phyloP scores from a whole-genome alignment of 805 yeast genomes.

The Tetrapisispora arboricola region DNA sequence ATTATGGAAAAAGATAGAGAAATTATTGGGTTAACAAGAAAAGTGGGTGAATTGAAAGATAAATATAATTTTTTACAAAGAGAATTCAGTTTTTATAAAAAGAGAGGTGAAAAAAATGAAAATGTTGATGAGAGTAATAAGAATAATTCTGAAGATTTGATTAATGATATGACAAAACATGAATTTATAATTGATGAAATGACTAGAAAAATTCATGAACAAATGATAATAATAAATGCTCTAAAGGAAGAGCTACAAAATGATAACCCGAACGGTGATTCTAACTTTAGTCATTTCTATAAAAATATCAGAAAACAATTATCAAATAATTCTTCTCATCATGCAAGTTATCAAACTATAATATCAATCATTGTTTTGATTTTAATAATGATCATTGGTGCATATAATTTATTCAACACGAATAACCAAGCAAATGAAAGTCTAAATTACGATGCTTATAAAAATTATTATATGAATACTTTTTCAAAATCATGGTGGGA shows the following conservation, averaged over 20 bases:
- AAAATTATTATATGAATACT: background rate
- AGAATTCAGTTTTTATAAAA: slow-evolving; percentile 23
- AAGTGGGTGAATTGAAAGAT: slow-evolving; percentile 9
- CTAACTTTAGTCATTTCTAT: background rate
- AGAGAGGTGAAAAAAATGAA: slow-evolving; percentile 8
- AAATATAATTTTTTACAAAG: slow-evolving; percentile 21
- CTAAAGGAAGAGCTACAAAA: slow-evolving; percentile 11
- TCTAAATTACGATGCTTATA: background rate
- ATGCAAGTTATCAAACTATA: background rate
- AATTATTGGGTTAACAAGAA: slow-evolving; percentile 14
- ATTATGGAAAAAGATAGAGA: slow-evolving; percentile 20
- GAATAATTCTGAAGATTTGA: background rate
- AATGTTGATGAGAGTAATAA: background rate
- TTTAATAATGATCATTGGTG: background rate
- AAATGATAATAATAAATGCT: slow-evolving; percentile 16
- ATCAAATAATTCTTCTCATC: background rate
- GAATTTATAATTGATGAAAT: slow-evolving; percentile 24
- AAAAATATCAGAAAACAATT: background rate
- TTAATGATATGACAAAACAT: slow-evolving; percentile 10
- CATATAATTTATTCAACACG: background rate
- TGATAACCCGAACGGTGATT: background rate
- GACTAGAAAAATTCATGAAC: slow-evolving; percentile 22
- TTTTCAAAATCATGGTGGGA: slow-evolving; percentile 18
- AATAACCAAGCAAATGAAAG: background rate
- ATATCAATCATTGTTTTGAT: background rate